Evolutionary conservation across 1,284 basidiomycete species (phyloP), one percentile per base, ranked within the genome.

Genomic region (Phellinidium pouzarii): DNA sequence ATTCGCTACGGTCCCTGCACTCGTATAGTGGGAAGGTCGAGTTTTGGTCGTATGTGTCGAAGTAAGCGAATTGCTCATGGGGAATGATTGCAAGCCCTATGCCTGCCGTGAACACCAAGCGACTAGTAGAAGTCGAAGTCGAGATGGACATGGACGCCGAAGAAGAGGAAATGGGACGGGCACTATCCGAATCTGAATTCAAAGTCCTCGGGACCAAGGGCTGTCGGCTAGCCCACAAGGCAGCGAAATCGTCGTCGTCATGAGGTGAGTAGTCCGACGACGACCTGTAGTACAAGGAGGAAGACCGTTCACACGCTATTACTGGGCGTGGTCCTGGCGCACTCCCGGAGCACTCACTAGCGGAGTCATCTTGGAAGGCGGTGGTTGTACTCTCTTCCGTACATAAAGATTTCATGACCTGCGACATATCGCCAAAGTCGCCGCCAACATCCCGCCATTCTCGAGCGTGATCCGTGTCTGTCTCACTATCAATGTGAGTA

Each of bases 11-110:
- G 8, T 44, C 37, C n/a, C 29, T 36, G 23, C 44, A 51, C 8
- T 29, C 44, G 9, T 44, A 41, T 11, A 44, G 29, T 22, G 53
- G 25, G 44, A 34, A 42, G n/a, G 48, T n/a, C 4, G 44, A 31
- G 36, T 40, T 19, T 14, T 29, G 40, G 11, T 42, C 44, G 22
- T 44, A 50, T 12, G 29, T 42, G 29, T 55, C 49, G 26, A 55
- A 51, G 27, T 51, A 42, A 5, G 53, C 53, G 17, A 50, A 48
- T 14, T 51, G 48, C 19, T 51, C 53, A n/a, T 42, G 49, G 8
- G 53, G 49, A 29, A 51, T 47, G 17, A 55, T 55, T 19, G 48
- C 49, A 27, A 55, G 44, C 4, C 53, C 53, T 27, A 55, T 55
- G 9, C 44, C 53, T 3, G 44, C n/a, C 19, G 44, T 25, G n/a